Conservation (phyloP, 345 rosid species). For the Acer saccharum region DNA sequence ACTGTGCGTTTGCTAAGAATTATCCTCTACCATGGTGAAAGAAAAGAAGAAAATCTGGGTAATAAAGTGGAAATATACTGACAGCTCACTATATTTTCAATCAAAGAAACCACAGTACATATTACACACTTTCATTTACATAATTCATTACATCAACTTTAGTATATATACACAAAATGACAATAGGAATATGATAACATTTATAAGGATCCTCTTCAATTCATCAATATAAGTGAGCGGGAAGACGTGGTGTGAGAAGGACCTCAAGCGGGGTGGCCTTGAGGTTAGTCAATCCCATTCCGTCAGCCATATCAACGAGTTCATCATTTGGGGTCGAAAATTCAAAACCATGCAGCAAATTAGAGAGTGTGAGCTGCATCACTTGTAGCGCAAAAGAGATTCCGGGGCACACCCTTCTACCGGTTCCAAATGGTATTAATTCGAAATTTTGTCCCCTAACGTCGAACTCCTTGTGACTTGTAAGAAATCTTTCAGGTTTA, state of each 20-base stretch:
- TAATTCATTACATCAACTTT: too few relatives aligned
- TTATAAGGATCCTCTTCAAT: too few relatives aligned
- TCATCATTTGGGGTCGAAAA: constrained; percentile 19
- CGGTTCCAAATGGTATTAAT: constrained; percentile 41
- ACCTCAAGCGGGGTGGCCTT: constrained; percentile 25
- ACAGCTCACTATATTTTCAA: too few relatives aligned
- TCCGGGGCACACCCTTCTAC: constrained; percentile 50
- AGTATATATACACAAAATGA: too few relatives aligned
- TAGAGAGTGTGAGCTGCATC: constrained; percentile 31
- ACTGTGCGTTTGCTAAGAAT: too few relatives aligned
- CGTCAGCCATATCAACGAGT: constrained; percentile 23
- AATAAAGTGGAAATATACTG: too few relatives aligned
- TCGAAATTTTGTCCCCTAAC: constrained; percentile 40
- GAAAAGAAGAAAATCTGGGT: too few relatives aligned
- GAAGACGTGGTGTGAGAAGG: background rate
- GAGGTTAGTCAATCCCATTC: constrained; percentile 14
- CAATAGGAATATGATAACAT: too few relatives aligned
- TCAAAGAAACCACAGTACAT: too few relatives aligned
- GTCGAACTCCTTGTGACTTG: constrained; percentile 29
- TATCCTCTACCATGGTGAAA: too few relatives aligned
- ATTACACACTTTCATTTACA: too few relatives aligned
- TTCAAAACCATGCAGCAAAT: constrained; percentile 42
- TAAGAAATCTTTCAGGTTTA: constrained; percentile 42
- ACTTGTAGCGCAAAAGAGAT: constrained; percentile 33
- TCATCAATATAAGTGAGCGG: too few relatives aligned